phyloP scores from a whole-genome alignment of 768 basidiomycete genomes.

The Baorangia bicolor region DNA sequence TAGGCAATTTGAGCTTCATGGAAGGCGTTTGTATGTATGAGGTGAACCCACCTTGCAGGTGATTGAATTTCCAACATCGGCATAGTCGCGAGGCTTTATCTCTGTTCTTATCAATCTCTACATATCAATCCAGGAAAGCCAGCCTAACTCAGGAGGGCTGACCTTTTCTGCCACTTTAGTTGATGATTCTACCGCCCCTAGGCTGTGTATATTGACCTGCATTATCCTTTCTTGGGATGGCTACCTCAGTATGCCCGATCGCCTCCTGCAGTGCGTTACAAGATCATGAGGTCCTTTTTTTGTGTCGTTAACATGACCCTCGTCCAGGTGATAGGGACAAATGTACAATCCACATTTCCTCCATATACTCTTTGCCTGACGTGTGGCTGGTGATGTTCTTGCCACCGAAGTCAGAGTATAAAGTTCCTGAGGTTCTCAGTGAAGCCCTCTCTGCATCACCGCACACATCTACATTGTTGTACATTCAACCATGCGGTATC shows the following conservation, averaged over 20 bases:
- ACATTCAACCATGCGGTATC: slow-evolving; percentile 1
- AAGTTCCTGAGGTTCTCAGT: not conserved
- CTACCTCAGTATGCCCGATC: not conserved
- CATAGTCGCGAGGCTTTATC: not conserved
- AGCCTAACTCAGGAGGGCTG: not conserved
- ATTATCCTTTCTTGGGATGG: not conserved
- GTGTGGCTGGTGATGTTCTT: not conserved
- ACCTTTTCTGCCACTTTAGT: not conserved
- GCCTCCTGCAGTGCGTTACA: not conserved
- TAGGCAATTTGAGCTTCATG: not conserved
- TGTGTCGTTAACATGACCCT: not conserved
- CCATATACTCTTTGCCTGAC: not conserved
- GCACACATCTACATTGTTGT: not conserved
- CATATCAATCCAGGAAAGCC: not conserved
- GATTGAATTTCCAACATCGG: not conserved
- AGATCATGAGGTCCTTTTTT: not conserved
- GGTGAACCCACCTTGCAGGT: not conserved
- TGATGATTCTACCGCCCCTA: not conserved
- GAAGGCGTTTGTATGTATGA: not conserved
- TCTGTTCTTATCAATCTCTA: not conserved
- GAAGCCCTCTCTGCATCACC: not conserved
- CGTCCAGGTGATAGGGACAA: not conserved
- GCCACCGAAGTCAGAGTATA: not conserved
- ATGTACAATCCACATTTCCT: not conserved
- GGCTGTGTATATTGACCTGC: not conserved